These are phyloP conservation scores for Ceratobasidium sp. DNA, from an alignment of 1,284 basidiomycete genomes.

Conservation along the genomic window DNA sequence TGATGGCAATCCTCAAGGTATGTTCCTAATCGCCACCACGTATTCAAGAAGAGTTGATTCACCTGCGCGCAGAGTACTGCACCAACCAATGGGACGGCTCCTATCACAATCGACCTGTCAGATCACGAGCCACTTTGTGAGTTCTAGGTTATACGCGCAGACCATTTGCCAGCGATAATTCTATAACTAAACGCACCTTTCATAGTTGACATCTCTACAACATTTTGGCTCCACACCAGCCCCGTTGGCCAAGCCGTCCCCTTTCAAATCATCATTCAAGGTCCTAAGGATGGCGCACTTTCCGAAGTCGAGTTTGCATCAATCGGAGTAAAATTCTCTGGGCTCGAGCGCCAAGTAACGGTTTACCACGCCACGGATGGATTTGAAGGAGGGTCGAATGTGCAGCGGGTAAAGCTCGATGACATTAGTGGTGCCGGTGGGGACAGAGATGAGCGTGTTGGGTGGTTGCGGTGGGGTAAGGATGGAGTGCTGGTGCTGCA, in stretches of 20 bases:
- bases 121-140: conserved; percentile 72
- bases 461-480: conserved; percentile 66
- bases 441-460: conserved; percentile 51
- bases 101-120: conserved; percentile 69
- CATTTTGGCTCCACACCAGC: conserved; percentile 70
- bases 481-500: conserved; percentile 65
- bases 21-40: conserved; percentile 20
- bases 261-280: conserved; percentile 75
- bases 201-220: conserved; percentile 69
- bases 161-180: neutral
- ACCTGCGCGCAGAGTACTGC: conserved; percentile 67
- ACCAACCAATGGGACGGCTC: conserved; percentile 61
- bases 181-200: neutral
- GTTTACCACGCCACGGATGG: conserved; percentile 58
- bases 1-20: conserved; percentile 76
- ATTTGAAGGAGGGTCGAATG: conserved; percentile 15
- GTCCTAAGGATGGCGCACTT: conserved; percentile 60
- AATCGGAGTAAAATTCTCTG: conserved; percentile 67
- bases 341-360: conserved; percentile 59
- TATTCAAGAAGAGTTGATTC: neutral
- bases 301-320: conserved; percentile 67
- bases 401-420: conserved; percentile 59
- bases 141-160: conserved; percentile 50
- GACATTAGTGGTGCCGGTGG: conserved; percentile 48
- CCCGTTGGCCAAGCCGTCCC: conserved; percentile 69